A percentile compares a stretch with the other conserved stretches of the same genome.
Conservation (phyloP, 768 basidiomycete species). For the Boletus sp. region DNA sequence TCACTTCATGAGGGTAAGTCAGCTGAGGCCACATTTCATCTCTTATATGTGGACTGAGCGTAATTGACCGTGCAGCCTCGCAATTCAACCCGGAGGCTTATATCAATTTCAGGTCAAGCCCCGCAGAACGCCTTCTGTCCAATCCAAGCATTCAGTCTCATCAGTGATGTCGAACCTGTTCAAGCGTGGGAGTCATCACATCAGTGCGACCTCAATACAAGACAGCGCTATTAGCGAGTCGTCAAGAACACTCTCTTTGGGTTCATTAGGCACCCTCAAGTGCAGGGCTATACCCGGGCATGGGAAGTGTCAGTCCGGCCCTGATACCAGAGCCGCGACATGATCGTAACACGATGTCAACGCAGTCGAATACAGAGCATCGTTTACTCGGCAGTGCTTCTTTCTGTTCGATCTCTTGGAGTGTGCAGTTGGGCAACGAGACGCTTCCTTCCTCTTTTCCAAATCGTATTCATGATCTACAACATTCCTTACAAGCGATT, state of each 20-base stretch:
- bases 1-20: conserved; percentile 15
- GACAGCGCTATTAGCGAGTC: too few relatives aligned
- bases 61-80: conserved; percentile 11
- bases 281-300: conserved; percentile 43
- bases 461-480: conserved; percentile 25
- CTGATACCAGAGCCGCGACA: conserved; percentile 37
- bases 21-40: too few relatives aligned
- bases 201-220: too few relatives aligned
- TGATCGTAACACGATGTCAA: conserved; percentile 41
- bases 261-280: conserved; percentile 36
- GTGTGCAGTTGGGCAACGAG: conserved; percentile 39
- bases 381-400: conserved; percentile 22
- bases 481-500: conserved; percentile 31
- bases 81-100: conserved; percentile 21
- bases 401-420: conserved; percentile 43
- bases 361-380: conserved; percentile 40
- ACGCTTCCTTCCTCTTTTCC: conserved; percentile 59
- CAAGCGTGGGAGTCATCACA: too few relatives aligned
- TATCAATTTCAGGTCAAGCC: too few relatives aligned
- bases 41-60: conserved; percentile 3
- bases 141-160: too few relatives aligned
- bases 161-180: too few relatives aligned
- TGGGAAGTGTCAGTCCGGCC: conserved; percentile 32
- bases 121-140: too few relatives aligned
- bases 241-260: conserved; percentile 39